These are phyloP conservation scores for Phytophthora cactorum DNA, from an alignment of 352 stramenopile genomes.

Conservation along the genomic window DNA sequence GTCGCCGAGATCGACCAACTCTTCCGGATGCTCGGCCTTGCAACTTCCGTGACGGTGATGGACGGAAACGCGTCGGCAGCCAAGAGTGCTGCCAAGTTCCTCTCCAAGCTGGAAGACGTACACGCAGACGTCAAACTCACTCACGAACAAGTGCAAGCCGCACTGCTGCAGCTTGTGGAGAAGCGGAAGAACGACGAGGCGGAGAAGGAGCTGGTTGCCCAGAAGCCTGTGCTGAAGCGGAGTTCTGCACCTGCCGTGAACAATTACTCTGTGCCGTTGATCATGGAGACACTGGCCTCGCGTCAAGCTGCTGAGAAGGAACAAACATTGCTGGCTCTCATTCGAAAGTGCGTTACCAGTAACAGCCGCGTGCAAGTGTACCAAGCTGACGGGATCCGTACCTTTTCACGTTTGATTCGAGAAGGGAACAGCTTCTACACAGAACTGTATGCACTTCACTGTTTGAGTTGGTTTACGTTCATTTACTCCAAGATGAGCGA, in stretches of 20 bases:
- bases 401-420: conserved; percentile 20
- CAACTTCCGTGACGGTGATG: conserved; percentile 32
- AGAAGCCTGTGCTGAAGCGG: conserved; percentile 20
- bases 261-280: conserved; percentile 19
- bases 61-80: conserved; percentile 14
- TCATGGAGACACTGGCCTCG: conserved; percentile 21
- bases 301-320: conserved; percentile 13
- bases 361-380: conserved; percentile 32
- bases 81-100: conserved; percentile 25
- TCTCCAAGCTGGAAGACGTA: conserved; percentile 29
- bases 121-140: conserved; percentile 32
- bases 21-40: conserved; percentile 42
- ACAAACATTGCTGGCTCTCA: conserved; percentile 20
- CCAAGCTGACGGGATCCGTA: conserved; percentile 26
- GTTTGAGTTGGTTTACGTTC: conserved; percentile 35
- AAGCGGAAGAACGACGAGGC: conserved; percentile 20
- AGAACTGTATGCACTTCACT: conserved; percentile 33
- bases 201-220: conserved; percentile 12
- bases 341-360: conserved; percentile 29
- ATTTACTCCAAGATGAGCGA: conserved; percentile 37
- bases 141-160: conserved; percentile 26
- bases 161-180: conserved; percentile 23
- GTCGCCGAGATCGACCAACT: conserved; percentile 46
- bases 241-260: conserved; percentile 14
- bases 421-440: conserved; percentile 22